Evolutionary conservation across 2,329 filamentous ascomycete genomes (phyloP).

Genomic region (Xylaria sp.): DNA sequence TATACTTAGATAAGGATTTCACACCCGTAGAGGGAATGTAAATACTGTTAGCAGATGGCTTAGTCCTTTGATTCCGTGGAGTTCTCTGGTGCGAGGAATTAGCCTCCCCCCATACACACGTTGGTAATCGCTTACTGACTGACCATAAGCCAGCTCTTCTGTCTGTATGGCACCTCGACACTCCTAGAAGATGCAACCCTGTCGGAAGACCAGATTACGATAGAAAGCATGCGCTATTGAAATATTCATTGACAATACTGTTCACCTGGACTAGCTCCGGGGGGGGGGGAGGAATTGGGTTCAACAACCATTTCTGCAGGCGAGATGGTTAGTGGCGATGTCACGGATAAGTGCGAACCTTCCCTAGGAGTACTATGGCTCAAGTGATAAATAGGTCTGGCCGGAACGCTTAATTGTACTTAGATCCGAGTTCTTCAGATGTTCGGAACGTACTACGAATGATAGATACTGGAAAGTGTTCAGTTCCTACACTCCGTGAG

Average conservation of each 20-base stretch:
- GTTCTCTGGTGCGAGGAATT: not conserved
- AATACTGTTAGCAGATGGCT: not conserved
- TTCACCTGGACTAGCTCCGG: not conserved
- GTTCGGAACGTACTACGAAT: no score
- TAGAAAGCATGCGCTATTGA: conserved; percentile 20
- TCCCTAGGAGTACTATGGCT: no score
- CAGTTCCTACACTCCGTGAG: no score
- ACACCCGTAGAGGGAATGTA: not conserved
- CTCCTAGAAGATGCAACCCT: conserved; percentile 14
- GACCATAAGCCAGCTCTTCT: not conserved
- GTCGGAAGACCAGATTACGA: conserved; percentile 18
- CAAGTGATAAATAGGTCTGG: no score
- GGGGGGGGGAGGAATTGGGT: not conserved
- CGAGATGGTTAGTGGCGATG: not conserved
- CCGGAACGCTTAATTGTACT: no score
- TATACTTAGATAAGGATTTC: not conserved
- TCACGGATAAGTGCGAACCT: no score
- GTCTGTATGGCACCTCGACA: not conserved
- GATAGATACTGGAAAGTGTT: no score
- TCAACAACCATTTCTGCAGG: not conserved
- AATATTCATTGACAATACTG: conserved; percentile 24
- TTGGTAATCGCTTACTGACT: not conserved
- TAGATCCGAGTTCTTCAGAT: no score
- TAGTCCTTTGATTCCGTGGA: not conserved
- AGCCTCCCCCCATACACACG: not conserved